Evolutionary conservation across 192 early-diverging fungal species (phyloP).

Genomic region (Obelidium mucronatum): DNA sequence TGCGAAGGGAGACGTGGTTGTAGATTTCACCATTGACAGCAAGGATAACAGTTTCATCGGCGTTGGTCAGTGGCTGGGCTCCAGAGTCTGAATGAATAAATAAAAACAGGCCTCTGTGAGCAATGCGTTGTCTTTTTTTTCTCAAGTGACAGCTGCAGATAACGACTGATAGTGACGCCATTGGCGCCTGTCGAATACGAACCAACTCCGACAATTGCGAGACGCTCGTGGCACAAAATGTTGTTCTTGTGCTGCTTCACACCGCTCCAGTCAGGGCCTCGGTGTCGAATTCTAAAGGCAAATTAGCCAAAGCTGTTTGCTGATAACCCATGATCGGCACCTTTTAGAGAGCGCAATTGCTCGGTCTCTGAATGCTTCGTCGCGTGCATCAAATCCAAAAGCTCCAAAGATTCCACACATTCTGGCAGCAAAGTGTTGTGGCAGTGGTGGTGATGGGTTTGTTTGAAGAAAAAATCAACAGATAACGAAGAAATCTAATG

Average conservation of each 20-base stretch:
- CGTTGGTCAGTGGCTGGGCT: constrained; percentile 95
- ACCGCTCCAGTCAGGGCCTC: constrained; percentile 99
- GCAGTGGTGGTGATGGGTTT: too few species aligned
- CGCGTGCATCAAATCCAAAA: constrained; percentile 85
- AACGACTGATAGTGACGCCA: neutral
- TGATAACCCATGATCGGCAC: constrained; percentile 61
- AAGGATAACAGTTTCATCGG: constrained; percentile 86
- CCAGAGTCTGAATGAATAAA: constrained; percentile 78
- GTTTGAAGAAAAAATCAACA: too few species aligned
- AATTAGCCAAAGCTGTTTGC: neutral
- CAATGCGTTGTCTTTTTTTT: too few species aligned
- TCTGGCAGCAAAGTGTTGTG: too few species aligned
- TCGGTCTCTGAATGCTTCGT: constrained; percentile 77
- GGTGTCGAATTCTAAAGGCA: constrained; percentile 80
- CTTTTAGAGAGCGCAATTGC: constrained; percentile 88
- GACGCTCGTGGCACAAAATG: constrained; percentile 95
- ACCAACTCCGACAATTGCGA: constrained; percentile 98
- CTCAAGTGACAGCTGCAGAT: neutral
- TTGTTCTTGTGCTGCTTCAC: constrained; percentile 81
- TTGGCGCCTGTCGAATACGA: constrained; percentile 48
- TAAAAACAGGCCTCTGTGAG: neutral
- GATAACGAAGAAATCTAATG: too few species aligned
- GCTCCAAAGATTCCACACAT: constrained; percentile 99
- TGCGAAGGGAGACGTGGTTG: constrained; percentile 90
- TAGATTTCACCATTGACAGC: constrained; percentile 99